Conservation (phyloP, 1,139 yeast species). For the Taiozyma sp. region DNA sequence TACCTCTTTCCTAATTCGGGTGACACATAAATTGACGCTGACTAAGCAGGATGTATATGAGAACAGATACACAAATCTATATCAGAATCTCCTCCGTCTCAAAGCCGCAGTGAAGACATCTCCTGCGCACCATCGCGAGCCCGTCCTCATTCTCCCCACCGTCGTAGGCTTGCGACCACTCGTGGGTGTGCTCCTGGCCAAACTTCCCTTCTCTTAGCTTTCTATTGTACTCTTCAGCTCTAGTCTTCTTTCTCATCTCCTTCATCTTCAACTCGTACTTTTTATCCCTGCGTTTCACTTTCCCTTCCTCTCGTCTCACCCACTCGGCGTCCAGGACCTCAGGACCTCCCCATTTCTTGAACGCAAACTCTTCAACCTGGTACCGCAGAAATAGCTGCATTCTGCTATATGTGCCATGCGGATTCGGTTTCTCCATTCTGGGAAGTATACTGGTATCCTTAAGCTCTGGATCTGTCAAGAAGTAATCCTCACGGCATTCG, state of each 20-base stretch:
- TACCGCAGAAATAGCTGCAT: conserved; percentile 90
- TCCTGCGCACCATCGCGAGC: conserved; percentile 42
- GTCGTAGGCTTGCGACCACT: conserved; percentile 62
- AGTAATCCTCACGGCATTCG: conserved; percentile 89
- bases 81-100: conserved; percentile 63
- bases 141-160: conserved; percentile 39
- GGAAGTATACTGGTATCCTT: conserved; percentile 65
- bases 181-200: conserved; percentile 60
- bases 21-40: background rate
- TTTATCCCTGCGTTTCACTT: conserved; percentile 71
- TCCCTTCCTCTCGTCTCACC: conserved; percentile 72
- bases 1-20: conserved; percentile 4
- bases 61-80: background rate
- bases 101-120: conserved; percentile 83
- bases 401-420: conserved; percentile 81
- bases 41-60: background rate
- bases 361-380: conserved; percentile 90
- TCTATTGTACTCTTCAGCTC: conserved; percentile 88
- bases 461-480: conserved; percentile 89
- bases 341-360: conserved; percentile 91
- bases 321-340: conserved; percentile 91
- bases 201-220: conserved; percentile 48
- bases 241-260: conserved; percentile 85
- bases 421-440: conserved; percentile 87
- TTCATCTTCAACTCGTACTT: conserved; percentile 69